These are phyloP conservation scores for Alternaria alternata DNA, from an alignment of 2,329 filamentous ascomycete species.

Conservation along the genomic window DNA sequence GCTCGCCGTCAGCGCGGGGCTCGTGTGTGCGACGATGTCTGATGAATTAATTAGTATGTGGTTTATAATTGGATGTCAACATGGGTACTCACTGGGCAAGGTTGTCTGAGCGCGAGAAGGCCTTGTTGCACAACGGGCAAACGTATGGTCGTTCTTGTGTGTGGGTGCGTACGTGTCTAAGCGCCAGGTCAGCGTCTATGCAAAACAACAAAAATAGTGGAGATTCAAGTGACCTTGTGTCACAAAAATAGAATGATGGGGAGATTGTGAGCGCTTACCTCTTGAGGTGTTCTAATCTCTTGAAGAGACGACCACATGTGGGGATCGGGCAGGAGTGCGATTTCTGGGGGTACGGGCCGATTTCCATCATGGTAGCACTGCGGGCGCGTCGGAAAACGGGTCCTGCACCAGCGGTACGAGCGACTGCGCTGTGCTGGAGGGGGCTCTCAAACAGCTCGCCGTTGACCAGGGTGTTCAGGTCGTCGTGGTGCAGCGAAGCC, in stretches of 20 bases:
- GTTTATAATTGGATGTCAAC: conserved; percentile 19
- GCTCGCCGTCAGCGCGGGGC: conserved; percentile 67
- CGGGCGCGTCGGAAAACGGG: conserved; percentile 88
- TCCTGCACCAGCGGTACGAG: conserved; percentile 66
- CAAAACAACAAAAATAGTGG: conserved; percentile 38
- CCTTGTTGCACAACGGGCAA: conserved; percentile 97
- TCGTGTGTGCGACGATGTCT: conserved; percentile 85
- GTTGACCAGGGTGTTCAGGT: conserved; percentile 62
- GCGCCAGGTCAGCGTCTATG: conserved; percentile 61
- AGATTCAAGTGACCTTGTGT: conserved; percentile 16
- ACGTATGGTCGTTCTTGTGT: conserved; percentile 99
- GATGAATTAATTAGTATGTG: conserved; percentile 51
- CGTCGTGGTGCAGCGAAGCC: conserved; percentile 72
- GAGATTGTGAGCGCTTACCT: conserved; percentile 72
- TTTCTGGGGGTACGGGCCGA: conserved; percentile 95
- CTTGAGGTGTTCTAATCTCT: conserved; percentile 98
- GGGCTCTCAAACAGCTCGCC: conserved; percentile 52
- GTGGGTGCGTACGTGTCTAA: conserved; percentile 97
- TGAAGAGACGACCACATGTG: conserved; percentile 95
- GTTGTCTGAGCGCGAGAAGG: conserved; percentile 98
- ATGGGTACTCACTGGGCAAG: conserved; percentile 81
- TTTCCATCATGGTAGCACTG: conserved; percentile 95
- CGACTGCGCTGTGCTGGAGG: conserved; percentile 65
- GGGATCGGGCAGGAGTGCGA: conserved; percentile 99
- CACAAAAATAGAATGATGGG: conserved; percentile 20